Evolutionary conservation across 2,329 filamentous ascomycete genomes (phyloP), one percentile per base, ranked within the genome.

Genomic region (Plenodomus tracheiphilus): DNA sequence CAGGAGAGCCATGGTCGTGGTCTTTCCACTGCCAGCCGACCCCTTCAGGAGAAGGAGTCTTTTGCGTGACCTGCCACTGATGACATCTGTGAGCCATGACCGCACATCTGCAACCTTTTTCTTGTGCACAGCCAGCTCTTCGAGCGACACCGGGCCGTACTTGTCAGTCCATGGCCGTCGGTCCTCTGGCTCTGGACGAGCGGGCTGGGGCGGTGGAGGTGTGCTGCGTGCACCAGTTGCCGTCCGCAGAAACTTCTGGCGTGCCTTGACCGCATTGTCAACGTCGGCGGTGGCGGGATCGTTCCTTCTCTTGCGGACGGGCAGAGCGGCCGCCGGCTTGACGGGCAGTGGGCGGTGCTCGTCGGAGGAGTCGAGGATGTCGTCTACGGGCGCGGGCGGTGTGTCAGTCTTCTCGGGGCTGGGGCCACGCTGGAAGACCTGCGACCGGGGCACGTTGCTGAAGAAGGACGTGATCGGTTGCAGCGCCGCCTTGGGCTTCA

Each of bases 71-170:
- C 67, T 74, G 37, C 89, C 88, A 20, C 74, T 71, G 53, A 91
- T 81, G 16, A 91, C 89, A 65, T 86, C 83, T 37, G 88, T 84
- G 28, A 99, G 76, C 92, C 94, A 97, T 49, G 76, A 80, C 49
- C 85, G 83, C 39, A 97, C 92, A 73, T 97, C 92, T 2, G 84
- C 75, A 5, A 97, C 89, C 71, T 99, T 99, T 62, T 84, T 94
- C 77, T 95, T 97, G 72, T 99, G 92, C 16, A 99, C 93, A 0
- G 88, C 93, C 39, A 99, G 77, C 74, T 97, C 93, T 15, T 91
- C 85, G 11, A 97, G 71, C 59, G 82, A 87, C 2, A 71, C 64
- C 0, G 93, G 93, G 2, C 83, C 86, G 71, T 91, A 97, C 59
- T 86, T 84, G 60, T 97, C 92, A 15, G 88, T 88, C 93, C 93